Conservation (phyloP, 2,329 filamentous ascomycete genomes). For the Claviceps maximensis region DNA sequence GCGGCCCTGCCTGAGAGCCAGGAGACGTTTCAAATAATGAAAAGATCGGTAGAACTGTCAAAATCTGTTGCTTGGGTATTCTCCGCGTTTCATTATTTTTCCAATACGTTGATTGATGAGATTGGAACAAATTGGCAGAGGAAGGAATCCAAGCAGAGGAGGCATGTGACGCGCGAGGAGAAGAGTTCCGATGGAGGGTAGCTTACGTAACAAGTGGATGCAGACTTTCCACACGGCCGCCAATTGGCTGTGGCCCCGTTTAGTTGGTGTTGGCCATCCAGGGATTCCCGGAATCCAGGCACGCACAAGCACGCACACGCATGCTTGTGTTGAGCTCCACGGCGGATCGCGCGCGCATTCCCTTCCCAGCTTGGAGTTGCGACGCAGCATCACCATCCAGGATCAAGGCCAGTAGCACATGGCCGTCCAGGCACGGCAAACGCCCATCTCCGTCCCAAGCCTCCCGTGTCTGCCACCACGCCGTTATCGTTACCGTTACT, state of each 20-base stretch:
- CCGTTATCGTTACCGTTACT: too few relatives aligned
- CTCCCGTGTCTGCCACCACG: not conserved
- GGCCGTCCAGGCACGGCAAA: slow-evolving; percentile 6
- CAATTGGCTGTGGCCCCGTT: too few relatives aligned
- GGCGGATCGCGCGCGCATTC: slow-evolving; percentile 3
- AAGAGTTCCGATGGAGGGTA: not conserved
- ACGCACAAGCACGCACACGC: not conserved
- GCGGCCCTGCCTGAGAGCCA: not conserved
- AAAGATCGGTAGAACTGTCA: too few relatives aligned
- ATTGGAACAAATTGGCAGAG: too few relatives aligned
- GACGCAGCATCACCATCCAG: not conserved
- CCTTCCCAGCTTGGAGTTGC: slow-evolving; percentile 1
- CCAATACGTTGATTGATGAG: too few relatives aligned
- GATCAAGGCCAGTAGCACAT: slow-evolving; percentile 5
- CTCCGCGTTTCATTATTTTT: too few relatives aligned
- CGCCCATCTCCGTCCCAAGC: not conserved
- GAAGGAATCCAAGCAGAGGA: too few relatives aligned
- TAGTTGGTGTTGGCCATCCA: not conserved
- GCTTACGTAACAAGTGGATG: slow-evolving; percentile 1
- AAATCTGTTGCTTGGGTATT: too few relatives aligned
- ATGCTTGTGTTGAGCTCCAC: slow-evolving; percentile 1
- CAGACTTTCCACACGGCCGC: not conserved
- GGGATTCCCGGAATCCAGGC: not conserved
- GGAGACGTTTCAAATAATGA: too few relatives aligned
- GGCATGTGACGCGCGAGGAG: not conserved